phyloP scores from a whole-genome alignment of 1,284 basidiomycete species.

The Trametes polyzona region DNA sequence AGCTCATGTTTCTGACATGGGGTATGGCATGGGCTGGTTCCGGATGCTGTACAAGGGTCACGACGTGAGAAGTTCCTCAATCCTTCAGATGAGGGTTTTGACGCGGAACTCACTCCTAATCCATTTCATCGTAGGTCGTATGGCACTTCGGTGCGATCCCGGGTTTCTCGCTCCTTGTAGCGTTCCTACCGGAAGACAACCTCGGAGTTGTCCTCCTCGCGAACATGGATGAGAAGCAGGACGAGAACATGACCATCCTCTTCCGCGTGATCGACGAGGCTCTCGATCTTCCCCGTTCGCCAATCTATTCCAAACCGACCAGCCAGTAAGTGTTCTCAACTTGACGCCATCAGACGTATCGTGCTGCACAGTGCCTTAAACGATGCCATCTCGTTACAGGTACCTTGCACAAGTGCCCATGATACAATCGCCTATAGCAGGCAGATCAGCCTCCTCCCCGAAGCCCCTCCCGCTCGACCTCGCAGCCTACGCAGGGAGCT shows the following conservation, averaged over 20 bases:
- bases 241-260: conserved; percentile 33
- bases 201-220: conserved; percentile 46
- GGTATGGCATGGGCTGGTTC: conserved; percentile 38
- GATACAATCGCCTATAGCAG: background rate
- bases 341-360: too few relatives aligned
- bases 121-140: conserved; percentile 23
- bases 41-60: conserved; percentile 32
- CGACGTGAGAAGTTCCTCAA: conserved; percentile 23
- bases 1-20: conserved; percentile 25
- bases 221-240: conserved; percentile 43
- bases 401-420: background rate
- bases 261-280: conserved; percentile 23
- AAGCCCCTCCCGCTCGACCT: conserved; percentile 14
- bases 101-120: background rate
- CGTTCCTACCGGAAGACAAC: conserved; percentile 34
- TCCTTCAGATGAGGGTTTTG: background rate
- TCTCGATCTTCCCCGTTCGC: conserved; percentile 10
- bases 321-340: background rate
- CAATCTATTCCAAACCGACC: background rate
- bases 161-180: conserved; percentile 45
- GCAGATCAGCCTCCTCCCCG: background rate
- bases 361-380: background rate
- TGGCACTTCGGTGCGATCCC: conserved; percentile 28
- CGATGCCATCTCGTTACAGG: background rate
- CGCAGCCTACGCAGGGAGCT: conserved; percentile 33